Evolutionary conservation across 805 yeast species (phyloP), one percentile per base, ranked within the genome.

Genomic region (Lipomyces sp.): DNA sequence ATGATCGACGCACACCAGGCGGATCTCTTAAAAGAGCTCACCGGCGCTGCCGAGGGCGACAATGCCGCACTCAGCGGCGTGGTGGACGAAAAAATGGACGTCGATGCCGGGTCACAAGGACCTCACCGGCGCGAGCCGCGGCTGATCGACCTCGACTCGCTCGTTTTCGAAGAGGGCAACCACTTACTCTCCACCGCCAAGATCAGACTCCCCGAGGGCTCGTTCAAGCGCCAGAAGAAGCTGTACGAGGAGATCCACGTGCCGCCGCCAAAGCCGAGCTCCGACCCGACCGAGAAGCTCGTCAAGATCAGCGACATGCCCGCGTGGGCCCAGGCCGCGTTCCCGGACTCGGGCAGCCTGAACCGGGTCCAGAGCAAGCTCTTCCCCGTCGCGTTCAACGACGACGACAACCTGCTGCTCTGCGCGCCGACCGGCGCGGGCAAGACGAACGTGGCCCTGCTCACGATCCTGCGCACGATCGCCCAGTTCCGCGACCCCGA

Each of bases 221-320:
- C 98, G 0, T 85, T 80, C 65, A 88, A 86, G 62, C 79, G 85
- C 52, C 78, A 80, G 11, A 82, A 82, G 57, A 81, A 79, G 51
- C 70, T 78, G 4, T 91, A 91, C 68, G 98, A 91, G 63, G 95
- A 88, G 60, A 86, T 90, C 33, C 89, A 83, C 55, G 80, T 93
- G n/a, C 98, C 98, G 0, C 83, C 96, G 0, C 96, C 96, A 0
- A 73, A 76, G 23, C 74, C 80, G 2, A 68, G 66, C 13, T 51
- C 45, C 14, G 60, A 56, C 19, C 51, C 60, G 21, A 49, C 72
- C 16, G 66, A 78, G 44, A 61, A 69, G 16, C 66, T 85, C 10
- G 80, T 87, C 2, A 69, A 79, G 2, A 80, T 87, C 1, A 45
- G 78, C 2, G 76, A 74, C 2, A 66, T 93, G 23, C 98, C 98